Evolutionary conservation across 768 basidiomycete species (phyloP).

Genomic region (Russula virescens): DNA sequence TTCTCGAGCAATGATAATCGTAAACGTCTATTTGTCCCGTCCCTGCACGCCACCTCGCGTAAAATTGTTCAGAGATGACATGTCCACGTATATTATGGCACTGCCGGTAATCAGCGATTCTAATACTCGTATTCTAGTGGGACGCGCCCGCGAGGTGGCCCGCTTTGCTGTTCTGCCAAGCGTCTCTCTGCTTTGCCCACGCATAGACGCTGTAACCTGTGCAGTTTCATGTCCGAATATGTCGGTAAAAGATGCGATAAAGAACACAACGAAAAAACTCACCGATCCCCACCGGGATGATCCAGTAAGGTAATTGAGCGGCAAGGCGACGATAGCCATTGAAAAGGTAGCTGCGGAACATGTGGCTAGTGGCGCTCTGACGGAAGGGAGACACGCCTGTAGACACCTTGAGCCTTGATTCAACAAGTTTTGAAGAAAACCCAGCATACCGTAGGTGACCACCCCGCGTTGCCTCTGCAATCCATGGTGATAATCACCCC

Average conservation of each 20-base stretch:
- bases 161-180: conserved; percentile 66
- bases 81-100: conserved; percentile 1
- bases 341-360: conserved; percentile 69
- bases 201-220: conserved; percentile 71
- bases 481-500: conserved; percentile 66
- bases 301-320: conserved; percentile 67
- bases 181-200: conserved; percentile 64
- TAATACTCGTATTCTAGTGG: conserved; percentile 14
- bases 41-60: no score
- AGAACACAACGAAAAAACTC: conserved; percentile 30
- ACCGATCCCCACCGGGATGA: conserved; percentile 70
- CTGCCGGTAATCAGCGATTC: not conserved
- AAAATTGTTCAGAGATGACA: not conserved
- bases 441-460: conserved; percentile 63
- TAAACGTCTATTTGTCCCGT: no score
- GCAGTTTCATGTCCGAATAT: not conserved
- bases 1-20: not conserved
- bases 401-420: not conserved
- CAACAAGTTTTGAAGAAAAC: not conserved
- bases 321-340: conserved; percentile 73
- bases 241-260: not conserved
- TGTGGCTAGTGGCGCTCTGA: conserved; percentile 61
- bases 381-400: conserved; percentile 76
- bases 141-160: conserved; percentile 49
- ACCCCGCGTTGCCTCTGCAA: conserved; percentile 64